A percentile compares a stretch with the other conserved stretches of the same genome.
These are phyloP conservation scores for Penicillium expansum DNA, from an alignment of 2,329 filamentous ascomycete genomes.

Conservation along the genomic window DNA sequence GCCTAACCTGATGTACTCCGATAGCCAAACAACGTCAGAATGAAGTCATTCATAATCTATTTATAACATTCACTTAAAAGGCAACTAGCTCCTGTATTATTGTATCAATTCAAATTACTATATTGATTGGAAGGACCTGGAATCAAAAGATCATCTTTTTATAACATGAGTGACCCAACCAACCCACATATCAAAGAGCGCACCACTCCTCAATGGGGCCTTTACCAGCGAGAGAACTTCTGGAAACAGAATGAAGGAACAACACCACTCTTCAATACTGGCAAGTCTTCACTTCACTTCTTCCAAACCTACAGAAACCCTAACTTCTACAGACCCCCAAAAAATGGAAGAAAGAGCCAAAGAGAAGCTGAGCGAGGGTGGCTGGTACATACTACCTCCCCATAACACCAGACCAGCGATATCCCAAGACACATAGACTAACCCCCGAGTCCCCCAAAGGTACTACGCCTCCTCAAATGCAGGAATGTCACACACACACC, in stretches of 20 bases:
- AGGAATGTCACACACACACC: slow-evolving; percentile 55
- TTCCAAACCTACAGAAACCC: neutral
- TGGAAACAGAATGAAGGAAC: slow-evolving; percentile 54
- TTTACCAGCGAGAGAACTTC: slow-evolving; percentile 57
- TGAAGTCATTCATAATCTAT: too few relatives aligned
- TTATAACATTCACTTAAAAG: too few relatives aligned
- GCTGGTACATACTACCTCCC: slow-evolving; percentile 45
- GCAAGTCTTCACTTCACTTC: slow-evolving; percentile 24
- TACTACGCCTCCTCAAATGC: slow-evolving; percentile 40
- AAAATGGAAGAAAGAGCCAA: slow-evolving; percentile 59
- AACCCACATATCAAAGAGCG: slow-evolving; percentile 52
- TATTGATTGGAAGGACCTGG: neutral
- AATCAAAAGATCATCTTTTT: neutral
- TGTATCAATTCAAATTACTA: neutral
- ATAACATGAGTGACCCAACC: slow-evolving; percentile 43
- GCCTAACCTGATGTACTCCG: neutral
- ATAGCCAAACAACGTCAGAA: slow-evolving; percentile 21
- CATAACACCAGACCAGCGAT: too few relatives aligned
- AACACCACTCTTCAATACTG: slow-evolving; percentile 53
- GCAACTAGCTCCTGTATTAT: too few relatives aligned
- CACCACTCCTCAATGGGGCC: slow-evolving; percentile 53
- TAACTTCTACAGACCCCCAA: slow-evolving; percentile 43
- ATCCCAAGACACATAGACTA: neutral
- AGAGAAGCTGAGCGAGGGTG: slow-evolving; percentile 55
- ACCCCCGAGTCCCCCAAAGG: slow-evolving; percentile 13